A percentile compares a stretch with the other conserved stretches of the same genome.
Evolutionary conservation across 2,329 filamentous ascomycete genomes (phyloP).

Genomic region (Hymenoscyphus scutula): DNA sequence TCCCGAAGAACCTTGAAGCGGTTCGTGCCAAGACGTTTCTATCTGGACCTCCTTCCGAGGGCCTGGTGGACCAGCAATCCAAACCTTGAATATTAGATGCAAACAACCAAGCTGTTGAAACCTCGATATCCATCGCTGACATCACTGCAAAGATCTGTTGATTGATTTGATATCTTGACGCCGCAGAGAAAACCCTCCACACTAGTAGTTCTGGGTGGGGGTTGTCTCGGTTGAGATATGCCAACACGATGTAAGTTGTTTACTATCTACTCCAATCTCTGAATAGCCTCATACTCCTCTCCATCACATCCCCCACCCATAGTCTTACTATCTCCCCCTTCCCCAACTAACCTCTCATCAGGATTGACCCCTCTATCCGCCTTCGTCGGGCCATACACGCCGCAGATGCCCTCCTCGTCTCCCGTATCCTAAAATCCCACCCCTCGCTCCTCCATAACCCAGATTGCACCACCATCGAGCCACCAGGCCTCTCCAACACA

Average conservation of each 20-base stretch:
- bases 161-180: background rate
- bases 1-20: background rate
- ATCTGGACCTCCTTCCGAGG: background rate
- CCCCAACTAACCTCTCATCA: constrained; percentile 36
- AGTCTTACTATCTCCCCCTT: background rate
- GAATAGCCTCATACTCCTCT: constrained; percentile 8
- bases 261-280: background rate
- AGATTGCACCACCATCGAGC: constrained; percentile 53
- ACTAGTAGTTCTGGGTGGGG: background rate
- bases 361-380: constrained; percentile 75
- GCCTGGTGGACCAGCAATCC: background rate
- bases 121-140: background rate
- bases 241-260: constrained; percentile 17
- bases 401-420: constrained; percentile 66
- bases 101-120: constrained; percentile 1
- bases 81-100: constrained; percentile 1
- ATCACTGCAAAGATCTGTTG: background rate
- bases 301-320: background rate
- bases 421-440: constrained; percentile 73
- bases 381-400: constrained; percentile 80
- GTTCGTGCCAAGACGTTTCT: background rate
- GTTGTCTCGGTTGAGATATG: constrained; percentile 5
- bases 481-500: constrained; percentile 68
- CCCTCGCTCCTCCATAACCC: constrained; percentile 74
- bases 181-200: background rate